Evolutionary conservation across 2,329 filamentous ascomycete species (phyloP), one percentile per base, ranked within the genome.

Genomic region (Pestalotiopsis fici): DNA sequence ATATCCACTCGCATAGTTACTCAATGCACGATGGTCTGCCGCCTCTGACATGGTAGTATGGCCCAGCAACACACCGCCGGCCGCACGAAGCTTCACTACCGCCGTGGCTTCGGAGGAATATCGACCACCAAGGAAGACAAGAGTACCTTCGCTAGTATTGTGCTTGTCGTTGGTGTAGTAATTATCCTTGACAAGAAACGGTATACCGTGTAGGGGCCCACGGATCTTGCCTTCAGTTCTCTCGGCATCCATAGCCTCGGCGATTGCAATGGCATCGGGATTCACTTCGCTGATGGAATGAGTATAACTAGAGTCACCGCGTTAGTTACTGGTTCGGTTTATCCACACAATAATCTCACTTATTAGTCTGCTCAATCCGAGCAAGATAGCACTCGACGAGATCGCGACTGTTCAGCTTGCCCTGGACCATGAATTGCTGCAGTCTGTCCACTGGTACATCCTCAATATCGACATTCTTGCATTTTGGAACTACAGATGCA

Each of bases 191-290:
- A 93, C 87, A 2, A 91, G 82, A 75, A 92, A 92, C 0, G 92
- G 92, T 56, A 95, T 92, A 3, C 92, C 92, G 75, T 94, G 92
- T 1, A 95, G 82, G 1, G 88, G 88, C 1, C 91, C 86, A n/a
- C 90, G 85, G 11, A 89, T 76, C 50, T 80, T 81, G 28, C 89
- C 89, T 1, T 79, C 72, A 13, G 75, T 74, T 23, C 91, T 85
- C 77, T 94, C 91, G 0, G 74, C 75, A 72, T 94, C 92, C 31
- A 89, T 81, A 18, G 81, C 74, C 5, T 79, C 79, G 3, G 92
- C 92, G 67, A 93, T 92, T 25, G 75, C 73, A 39, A 91, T 79
- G 9, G 84, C 85, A 75, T 94, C 91, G 0, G 91, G 91, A 75
- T 94, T 94, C 43, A 89, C 71, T 72, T 94, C 87, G 60, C 93